Conservation (phyloP, 805 yeast genomes). For the Suhomyces canberraensis region DNA sequence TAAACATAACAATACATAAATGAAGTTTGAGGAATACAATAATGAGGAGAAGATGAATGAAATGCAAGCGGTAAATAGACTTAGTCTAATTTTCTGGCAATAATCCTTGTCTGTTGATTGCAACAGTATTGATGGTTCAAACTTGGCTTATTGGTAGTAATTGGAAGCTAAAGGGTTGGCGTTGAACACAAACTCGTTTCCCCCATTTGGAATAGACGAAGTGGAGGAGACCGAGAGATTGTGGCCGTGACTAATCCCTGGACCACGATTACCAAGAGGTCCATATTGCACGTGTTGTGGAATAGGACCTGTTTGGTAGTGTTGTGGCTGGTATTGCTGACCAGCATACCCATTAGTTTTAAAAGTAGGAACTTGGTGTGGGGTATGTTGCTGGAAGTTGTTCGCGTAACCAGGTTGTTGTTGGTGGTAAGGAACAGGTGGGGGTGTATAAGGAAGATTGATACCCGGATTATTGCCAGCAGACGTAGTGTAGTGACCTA, state of each 20-base stretch:
- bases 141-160: constrained; percentile 1
- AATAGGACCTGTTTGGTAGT: constrained; percentile 2
- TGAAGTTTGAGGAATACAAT: neutral
- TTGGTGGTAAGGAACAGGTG: constrained; percentile 1
- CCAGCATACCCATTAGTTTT: neutral
- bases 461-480: neutral
- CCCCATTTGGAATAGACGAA: constrained; percentile 5
- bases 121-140: neutral
- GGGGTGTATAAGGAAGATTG: constrained; percentile 1
- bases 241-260: constrained; percentile 2
- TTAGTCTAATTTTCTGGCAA: neutral
- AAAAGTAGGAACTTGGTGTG: neutral
- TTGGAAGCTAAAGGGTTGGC: constrained; percentile 3
- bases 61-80: constrained; percentile 1
- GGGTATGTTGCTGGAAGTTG: neutral
- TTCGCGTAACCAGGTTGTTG: neutral
- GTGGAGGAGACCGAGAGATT: constrained; percentile 3
- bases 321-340: neutral
- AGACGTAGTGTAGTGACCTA: constrained; percentile 7
- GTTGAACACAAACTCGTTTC: constrained; percentile 1
- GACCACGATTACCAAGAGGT: neutral
- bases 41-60: neutral
- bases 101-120: neutral
- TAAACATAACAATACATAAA: constrained; percentile 4
- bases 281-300: neutral